These are phyloP conservation scores for Penicillium chermesinum DNA, from an alignment of 495 filamentous ascomycete species.

Conservation along the genomic window DNA sequence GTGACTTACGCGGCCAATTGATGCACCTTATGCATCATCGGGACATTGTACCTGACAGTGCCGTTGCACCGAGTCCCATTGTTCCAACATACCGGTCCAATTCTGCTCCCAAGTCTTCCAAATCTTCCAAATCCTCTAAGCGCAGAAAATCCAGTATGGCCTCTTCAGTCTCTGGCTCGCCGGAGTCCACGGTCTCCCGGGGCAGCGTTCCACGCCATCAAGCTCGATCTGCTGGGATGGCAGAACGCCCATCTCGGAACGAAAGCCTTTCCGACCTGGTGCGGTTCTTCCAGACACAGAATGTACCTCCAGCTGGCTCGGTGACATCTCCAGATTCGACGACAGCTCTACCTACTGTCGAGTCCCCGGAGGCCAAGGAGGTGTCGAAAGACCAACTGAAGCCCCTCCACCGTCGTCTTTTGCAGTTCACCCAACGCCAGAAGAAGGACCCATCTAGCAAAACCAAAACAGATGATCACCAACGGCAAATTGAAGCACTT, in stretches of 20 bases:
- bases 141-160: slow-evolving; percentile 29
- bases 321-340: slow-evolving; percentile 15
- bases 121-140: slow-evolving; percentile 10
- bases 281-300: slow-evolving; percentile 35
- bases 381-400: slow-evolving; percentile 17
- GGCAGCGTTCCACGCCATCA: slow-evolving; percentile 13
- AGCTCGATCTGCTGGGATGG: slow-evolving; percentile 23
- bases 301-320: slow-evolving; percentile 8
- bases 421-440: slow-evolving; percentile 36
- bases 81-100: slow-evolving; percentile 37
- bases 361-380: slow-evolving; percentile 10
- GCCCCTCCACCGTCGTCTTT: slow-evolving; percentile 39
- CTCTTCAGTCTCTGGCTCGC: slow-evolving; percentile 14
- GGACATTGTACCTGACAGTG: slow-evolving; percentile 24
- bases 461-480: slow-evolving; percentile 26
- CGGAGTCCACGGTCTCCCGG: slow-evolving; percentile 3
- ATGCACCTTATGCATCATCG: slow-evolving; percentile 33
- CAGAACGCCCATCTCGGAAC: slow-evolving; percentile 22
- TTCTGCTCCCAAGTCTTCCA: slow-evolving; percentile 11
- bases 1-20: slow-evolving; percentile 21
- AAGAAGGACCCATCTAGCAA: slow-evolving; percentile 26
- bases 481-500: slow-evolving; percentile 32
- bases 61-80: slow-evolving; percentile 39
- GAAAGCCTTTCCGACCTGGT: slow-evolving; percentile 37
- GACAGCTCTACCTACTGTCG: slow-evolving; percentile 17